Conservation (phyloP, 2,329 filamentous ascomycete species). For the Arthrinium phaeospermum region DNA sequence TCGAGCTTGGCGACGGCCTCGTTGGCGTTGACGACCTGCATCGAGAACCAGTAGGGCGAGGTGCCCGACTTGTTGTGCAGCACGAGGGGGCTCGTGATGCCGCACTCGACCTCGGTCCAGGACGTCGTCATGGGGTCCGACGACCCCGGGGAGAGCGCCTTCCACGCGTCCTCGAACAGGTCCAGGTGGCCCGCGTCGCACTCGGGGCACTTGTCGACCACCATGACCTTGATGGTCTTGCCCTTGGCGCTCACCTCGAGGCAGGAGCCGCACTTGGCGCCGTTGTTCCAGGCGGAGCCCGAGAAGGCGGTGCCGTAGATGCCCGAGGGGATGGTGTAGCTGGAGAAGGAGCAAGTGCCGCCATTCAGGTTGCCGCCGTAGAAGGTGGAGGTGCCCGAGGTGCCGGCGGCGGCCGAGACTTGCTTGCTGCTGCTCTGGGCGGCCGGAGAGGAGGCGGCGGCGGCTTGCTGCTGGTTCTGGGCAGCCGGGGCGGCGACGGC, state of each 20-base stretch:
- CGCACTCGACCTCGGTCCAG: slow-evolving; percentile 46
- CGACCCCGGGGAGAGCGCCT: slow-evolving; percentile 42
- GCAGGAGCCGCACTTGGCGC: slow-evolving; percentile 65
- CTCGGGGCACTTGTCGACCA: slow-evolving; percentile 53
- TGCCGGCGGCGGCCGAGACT: slow-evolving; percentile 25
- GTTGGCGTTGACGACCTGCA: slow-evolving; percentile 70
- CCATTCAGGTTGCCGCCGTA: slow-evolving; percentile 63
- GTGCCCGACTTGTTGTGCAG: slow-evolving; percentile 52
- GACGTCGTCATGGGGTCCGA: slow-evolving; percentile 47
- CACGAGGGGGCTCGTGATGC: slow-evolving; percentile 47
- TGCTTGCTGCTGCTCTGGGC: background rate
- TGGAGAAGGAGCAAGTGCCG: slow-evolving; percentile 68
- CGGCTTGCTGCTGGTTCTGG: background rate
- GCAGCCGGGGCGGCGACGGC: background rate
- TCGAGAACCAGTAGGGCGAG: slow-evolving; percentile 52
- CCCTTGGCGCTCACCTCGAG: slow-evolving; percentile 63
- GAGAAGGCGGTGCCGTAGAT: slow-evolving; percentile 68
- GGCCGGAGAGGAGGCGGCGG: background rate
- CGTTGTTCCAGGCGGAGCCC: slow-evolving; percentile 59
- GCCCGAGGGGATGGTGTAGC: slow-evolving; percentile 64
- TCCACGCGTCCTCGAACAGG: slow-evolving; percentile 51
- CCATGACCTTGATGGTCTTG: slow-evolving; percentile 68
- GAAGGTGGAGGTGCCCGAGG: slow-evolving; percentile 53
- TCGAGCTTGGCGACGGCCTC: slow-evolving; percentile 61
- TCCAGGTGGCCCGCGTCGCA: slow-evolving; percentile 49